Percentiles rank a stretch among this genome's conserved stretches.
phyloP scores from a whole-genome alignment of 208 protist genomes.

The Trypanosoma brucei region DNA sequence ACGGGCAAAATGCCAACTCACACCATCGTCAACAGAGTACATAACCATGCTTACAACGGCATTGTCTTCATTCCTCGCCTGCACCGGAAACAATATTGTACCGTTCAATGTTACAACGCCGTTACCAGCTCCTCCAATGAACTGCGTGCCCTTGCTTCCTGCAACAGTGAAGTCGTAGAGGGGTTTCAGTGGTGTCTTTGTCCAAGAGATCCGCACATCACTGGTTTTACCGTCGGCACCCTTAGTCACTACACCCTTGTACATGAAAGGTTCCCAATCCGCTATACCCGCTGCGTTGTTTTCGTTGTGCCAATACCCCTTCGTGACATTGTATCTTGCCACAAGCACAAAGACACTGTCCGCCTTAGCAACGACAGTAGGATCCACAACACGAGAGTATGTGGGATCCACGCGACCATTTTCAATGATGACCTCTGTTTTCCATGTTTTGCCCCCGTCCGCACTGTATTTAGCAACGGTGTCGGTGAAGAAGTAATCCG shows the following conservation, averaged over 20 bases:
- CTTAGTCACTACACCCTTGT: slow-evolving; percentile 9
- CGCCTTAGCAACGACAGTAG: slow-evolving; percentile 15
- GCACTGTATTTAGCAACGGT: slow-evolving; percentile 8
- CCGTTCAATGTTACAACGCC: slow-evolving; percentile 10
- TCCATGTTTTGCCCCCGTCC: slow-evolving; percentile 8
- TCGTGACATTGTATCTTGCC: slow-evolving; percentile 8
- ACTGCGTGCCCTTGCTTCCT: background rate
- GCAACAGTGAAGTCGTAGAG: background rate
- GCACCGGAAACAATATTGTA: slow-evolving; percentile 16
- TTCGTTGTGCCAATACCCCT: background rate
- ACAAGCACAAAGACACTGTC: slow-evolving; percentile 14
- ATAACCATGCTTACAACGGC: slow-evolving; percentile 4
- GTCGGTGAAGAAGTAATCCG: slow-evolving; percentile 14
- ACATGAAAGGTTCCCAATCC: slow-evolving; percentile 14
- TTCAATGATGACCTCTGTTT: slow-evolving; percentile 17
- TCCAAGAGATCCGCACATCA: slow-evolving; percentile 4
- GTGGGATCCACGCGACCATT: background rate
- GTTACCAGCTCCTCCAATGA: slow-evolving; percentile 8
- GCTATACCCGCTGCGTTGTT: background rate
- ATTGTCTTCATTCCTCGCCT: slow-evolving; percentile 2
- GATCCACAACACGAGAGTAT: slow-evolving; percentile 14
- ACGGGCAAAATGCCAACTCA: slow-evolving; percentile 1
- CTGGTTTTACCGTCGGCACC: background rate
- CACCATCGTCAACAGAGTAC: slow-evolving; percentile 12
- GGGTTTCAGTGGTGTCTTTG: background rate